Percentiles rank a stretch among this genome's conserved stretches.
Conservation (phyloP, 2,329 filamentous ascomycete species). For the Xylaria sp. region DNA sequence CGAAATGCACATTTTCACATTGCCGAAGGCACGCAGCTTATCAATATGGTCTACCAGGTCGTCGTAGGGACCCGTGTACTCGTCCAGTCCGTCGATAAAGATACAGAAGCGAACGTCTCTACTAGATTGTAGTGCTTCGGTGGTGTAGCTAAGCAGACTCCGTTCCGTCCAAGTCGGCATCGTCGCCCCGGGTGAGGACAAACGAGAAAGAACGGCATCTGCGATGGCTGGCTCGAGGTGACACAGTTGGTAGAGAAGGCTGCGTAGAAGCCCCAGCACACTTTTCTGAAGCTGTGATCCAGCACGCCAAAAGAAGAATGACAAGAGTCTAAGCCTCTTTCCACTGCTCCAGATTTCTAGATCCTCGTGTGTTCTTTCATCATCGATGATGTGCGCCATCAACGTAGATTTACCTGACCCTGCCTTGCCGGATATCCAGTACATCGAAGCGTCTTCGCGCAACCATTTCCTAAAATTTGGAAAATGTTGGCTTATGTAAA, state of each 20-base stretch:
- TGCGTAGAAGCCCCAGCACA: slow-evolving; percentile 30
- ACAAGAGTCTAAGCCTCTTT: slow-evolving; percentile 16
- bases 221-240: background rate
- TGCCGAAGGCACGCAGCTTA: too few relatives aligned
- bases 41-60: too few relatives aligned
- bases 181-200: background rate
- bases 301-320: slow-evolving; percentile 39
- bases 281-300: slow-evolving; percentile 30
- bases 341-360: slow-evolving; percentile 17
- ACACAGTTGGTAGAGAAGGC: slow-evolving; percentile 31
- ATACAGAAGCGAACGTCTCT: slow-evolving; percentile 20
- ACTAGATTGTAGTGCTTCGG: slow-evolving; percentile 7
- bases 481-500: background rate
- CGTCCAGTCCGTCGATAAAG: slow-evolving; percentile 34
- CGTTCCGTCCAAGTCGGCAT: slow-evolving; percentile 27
- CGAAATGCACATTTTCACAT: too few relatives aligned
- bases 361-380: slow-evolving; percentile 10
- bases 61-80: slow-evolving; percentile 11
- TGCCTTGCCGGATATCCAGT: slow-evolving; percentile 37
- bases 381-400: slow-evolving; percentile 32
- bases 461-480: slow-evolving; percentile 32
- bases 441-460: slow-evolving; percentile 22
- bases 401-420: slow-evolving; percentile 30
- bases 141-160: background rate
- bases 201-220: background rate